Evolutionary conservation across 352 stramenopile genomes (phyloP).

Genomic region (Phytophthora pseudosyringae): DNA sequence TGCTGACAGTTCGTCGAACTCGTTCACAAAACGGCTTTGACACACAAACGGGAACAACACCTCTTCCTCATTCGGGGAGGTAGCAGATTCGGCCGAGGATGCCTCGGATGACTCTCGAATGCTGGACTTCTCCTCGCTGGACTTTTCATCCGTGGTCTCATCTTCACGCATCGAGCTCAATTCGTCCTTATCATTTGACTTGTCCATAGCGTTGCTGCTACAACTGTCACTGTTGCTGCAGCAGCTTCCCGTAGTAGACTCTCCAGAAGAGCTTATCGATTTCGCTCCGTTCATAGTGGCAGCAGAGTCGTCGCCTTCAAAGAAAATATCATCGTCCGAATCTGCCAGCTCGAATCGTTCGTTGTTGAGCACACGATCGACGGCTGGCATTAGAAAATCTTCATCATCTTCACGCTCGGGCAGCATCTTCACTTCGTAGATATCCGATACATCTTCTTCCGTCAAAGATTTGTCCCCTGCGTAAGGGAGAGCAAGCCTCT

Average conservation of each 20-base stretch:
- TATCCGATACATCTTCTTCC: slow-evolving; percentile 31
- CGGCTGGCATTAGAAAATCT: slow-evolving; percentile 24
- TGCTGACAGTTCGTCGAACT: slow-evolving; percentile 85
- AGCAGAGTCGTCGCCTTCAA: slow-evolving; percentile 34
- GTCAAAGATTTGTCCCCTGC: slow-evolving; percentile 27
- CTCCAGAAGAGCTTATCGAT: slow-evolving; percentile 47
- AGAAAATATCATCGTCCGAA: slow-evolving; percentile 41
- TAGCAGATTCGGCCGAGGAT: slow-evolving; percentile 56
- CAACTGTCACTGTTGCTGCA: slow-evolving; percentile 42
- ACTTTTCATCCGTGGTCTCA: slow-evolving; percentile 39
- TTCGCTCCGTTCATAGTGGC: slow-evolving; percentile 35
- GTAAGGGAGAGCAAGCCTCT: slow-evolving; percentile 34
- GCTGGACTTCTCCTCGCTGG: slow-evolving; percentile 32
- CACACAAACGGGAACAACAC: slow-evolving; percentile 88
- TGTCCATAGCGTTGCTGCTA: slow-evolving; percentile 17
- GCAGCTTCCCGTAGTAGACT: slow-evolving; percentile 52
- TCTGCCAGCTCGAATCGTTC: slow-evolving; percentile 38
- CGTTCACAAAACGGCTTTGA: slow-evolving; percentile 84
- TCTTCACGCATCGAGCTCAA: slow-evolving; percentile 13
- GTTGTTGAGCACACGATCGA: slow-evolving; percentile 30
- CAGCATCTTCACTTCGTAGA: slow-evolving; percentile 44
- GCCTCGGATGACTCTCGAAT: slow-evolving; percentile 45
- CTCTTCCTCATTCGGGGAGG: slow-evolving; percentile 53
- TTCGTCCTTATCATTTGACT: slow-evolving; percentile 25
- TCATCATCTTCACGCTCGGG: slow-evolving; percentile 20